These are phyloP conservation scores for Aureobasidium vineae DNA, from an alignment of 2,329 filamentous ascomycete species.

Conservation along the genomic window DNA sequence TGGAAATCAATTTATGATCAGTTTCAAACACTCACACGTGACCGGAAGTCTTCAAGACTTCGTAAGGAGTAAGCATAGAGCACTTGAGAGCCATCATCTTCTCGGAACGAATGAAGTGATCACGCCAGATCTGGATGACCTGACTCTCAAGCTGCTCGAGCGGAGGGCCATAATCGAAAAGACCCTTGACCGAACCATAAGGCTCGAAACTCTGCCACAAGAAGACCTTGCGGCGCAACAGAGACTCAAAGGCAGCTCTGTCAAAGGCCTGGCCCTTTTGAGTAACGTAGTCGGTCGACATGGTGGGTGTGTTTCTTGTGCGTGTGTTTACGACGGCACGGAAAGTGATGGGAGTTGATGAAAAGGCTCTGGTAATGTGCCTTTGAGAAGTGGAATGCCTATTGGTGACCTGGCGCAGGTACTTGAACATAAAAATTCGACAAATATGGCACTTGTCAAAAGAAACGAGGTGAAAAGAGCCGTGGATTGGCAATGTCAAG, in stretches of 20 bases:
- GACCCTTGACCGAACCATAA: constrained; percentile 53
- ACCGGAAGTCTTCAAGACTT: constrained; percentile 87
- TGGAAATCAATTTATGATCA: neutral
- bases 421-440: constrained; percentile 16
- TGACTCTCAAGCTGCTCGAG: constrained; percentile 84
- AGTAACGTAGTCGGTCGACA: constrained; percentile 66
- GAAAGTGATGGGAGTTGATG: constrained; percentile 14
- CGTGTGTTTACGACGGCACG: constrained; percentile 34
- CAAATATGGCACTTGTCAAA: neutral
- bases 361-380: constrained; percentile 1
- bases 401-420: constrained; percentile 15
- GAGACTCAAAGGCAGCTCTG: constrained; percentile 73
- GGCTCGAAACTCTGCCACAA: constrained; percentile 96
- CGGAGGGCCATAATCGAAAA: constrained; percentile 54
- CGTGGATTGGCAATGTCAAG: neutral
- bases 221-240: constrained; percentile 86
- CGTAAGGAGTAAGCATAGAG: constrained; percentile 87
- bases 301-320: constrained; percentile 44
- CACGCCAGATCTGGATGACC: constrained; percentile 84
- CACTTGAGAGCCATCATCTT: constrained; percentile 96
- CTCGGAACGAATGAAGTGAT: constrained; percentile 90
- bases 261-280: constrained; percentile 89
- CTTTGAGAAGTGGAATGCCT: neutral
- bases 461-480: neutral
- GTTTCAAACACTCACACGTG: constrained; percentile 67